These are phyloP conservation scores for Chytriomyces sp. DNA, from an alignment of 192 early-diverging fungal genomes.

Conservation along the genomic window DNA sequence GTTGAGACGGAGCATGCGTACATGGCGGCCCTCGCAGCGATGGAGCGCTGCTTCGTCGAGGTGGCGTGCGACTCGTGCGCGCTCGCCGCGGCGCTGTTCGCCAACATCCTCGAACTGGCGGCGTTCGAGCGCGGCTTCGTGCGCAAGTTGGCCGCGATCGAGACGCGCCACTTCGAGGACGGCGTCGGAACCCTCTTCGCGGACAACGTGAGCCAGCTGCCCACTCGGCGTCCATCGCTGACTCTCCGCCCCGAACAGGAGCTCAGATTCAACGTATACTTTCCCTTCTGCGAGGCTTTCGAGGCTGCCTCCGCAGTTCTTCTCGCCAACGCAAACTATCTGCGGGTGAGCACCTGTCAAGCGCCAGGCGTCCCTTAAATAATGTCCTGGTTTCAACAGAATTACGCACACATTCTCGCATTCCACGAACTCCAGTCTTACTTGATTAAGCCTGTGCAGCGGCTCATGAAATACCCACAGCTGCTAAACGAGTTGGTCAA, in stretches of 20 bases:
- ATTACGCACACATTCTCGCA: constrained; percentile 9
- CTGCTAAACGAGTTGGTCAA: constrained; percentile 65
- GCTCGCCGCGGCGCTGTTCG: constrained; percentile 81
- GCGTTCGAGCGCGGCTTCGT: constrained; percentile 94
- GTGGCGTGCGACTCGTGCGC: constrained; percentile 56
- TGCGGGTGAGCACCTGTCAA: constrained; percentile 64
- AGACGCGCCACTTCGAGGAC: constrained; percentile 74
- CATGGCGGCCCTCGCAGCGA: constrained; percentile 46
- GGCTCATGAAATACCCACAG: constrained; percentile 96
- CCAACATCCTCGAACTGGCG: constrained; percentile 87
- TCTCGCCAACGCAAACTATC: constrained; percentile 31
- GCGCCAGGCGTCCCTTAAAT: not conserved
- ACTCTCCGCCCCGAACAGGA: constrained; percentile 25
- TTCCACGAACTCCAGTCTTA: constrained; percentile 3
- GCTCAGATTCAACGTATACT: constrained; percentile 64
- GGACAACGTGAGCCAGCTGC: constrained; percentile 50
- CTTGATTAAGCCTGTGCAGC: constrained; percentile 1
- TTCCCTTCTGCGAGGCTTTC: constrained; percentile 93
- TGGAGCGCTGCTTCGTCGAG: constrained; percentile 70
- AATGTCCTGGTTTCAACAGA: not conserved
- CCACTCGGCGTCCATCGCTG: not conserved
- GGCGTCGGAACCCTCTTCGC: constrained; percentile 83
- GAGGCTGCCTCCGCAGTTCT: constrained; percentile 44
- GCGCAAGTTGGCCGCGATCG: constrained; percentile 70
- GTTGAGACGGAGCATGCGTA: constrained; percentile 70